Evolutionary conservation across 1,284 basidiomycete species (phyloP).

Genomic region (Puccinia triticina): DNA sequence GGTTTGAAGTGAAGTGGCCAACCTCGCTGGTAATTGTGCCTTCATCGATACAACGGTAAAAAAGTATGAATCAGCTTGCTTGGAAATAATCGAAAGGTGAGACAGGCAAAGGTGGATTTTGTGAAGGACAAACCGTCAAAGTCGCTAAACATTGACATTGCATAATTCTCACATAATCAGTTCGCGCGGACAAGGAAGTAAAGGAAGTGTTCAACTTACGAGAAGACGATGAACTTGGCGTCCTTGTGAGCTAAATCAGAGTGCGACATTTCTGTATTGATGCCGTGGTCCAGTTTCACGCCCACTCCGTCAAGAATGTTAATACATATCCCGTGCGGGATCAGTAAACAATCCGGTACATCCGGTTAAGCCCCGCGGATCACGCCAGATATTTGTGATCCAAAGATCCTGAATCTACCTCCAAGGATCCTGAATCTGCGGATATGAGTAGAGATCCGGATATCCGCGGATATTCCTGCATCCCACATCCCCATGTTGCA

Average conservation of each 20-base stretch:
- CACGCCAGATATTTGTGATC: no score
- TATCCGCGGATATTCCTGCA: no score
- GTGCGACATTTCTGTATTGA: not conserved
- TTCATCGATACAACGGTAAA: not conserved
- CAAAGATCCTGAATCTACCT: no score
- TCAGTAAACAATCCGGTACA: no score
- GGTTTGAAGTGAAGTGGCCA: not conserved
- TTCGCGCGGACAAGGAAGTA: not conserved
- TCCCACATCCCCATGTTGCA: no score
- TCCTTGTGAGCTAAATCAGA: conserved; percentile 16
- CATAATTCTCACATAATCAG: not conserved
- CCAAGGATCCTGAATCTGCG: no score
- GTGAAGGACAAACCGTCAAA: conserved; percentile 40
- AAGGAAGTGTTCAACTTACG: conserved; percentile 19
- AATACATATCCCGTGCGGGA: no score
- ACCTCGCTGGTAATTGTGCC: conserved; percentile 50
- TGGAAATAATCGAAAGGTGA: not conserved
- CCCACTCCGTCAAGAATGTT: no score
- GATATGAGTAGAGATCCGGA: no score
- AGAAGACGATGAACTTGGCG: conserved; percentile 45
- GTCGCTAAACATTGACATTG: conserved; percentile 23
- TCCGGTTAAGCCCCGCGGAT: no score
- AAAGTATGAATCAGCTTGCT: not conserved
- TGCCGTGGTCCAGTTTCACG: not conserved
- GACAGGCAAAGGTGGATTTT: not conserved